phyloP scores from a whole-genome alignment of 1,284 basidiomycete species.

The Marasmius sp. region DNA sequence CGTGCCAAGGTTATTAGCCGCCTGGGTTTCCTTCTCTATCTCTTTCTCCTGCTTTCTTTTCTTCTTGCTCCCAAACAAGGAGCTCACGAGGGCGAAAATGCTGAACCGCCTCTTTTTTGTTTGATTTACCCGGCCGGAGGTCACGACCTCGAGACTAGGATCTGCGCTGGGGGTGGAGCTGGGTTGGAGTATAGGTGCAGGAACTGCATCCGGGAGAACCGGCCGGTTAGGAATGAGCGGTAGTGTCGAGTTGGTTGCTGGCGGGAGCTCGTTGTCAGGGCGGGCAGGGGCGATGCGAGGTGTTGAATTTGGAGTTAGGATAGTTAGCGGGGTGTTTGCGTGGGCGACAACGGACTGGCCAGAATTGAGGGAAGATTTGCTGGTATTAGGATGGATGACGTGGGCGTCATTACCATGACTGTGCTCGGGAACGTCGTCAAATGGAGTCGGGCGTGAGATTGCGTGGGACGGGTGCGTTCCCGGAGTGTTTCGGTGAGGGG shows the following conservation, averaged over 20 bases:
- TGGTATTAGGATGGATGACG: neutral
- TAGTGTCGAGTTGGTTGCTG: neutral
- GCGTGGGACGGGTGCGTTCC: neutral
- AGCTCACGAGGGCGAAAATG: neutral
- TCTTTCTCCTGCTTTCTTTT: neutral
- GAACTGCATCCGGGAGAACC: neutral
- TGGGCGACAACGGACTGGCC: neutral
- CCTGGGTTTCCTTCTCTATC: neutral
- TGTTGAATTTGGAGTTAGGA: no score
- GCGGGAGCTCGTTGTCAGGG: neutral
- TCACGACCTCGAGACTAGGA: neutral
- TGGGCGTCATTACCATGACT: neutral
- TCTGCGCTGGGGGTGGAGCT: neutral
- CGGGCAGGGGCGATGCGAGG: no score
- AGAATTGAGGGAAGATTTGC: neutral
- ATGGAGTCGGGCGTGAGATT: neutral
- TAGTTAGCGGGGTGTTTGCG: no score
- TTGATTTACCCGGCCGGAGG: neutral
- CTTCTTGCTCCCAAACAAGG: neutral
- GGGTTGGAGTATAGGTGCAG: neutral
- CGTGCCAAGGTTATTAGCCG: neutral
- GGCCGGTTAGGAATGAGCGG: neutral
- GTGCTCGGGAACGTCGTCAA: neutral
- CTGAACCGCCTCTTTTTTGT: neutral
- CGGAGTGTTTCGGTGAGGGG: neutral